Conservation (phyloP, 768 basidiomycete genomes). For the Suillus spraguei region DNA sequence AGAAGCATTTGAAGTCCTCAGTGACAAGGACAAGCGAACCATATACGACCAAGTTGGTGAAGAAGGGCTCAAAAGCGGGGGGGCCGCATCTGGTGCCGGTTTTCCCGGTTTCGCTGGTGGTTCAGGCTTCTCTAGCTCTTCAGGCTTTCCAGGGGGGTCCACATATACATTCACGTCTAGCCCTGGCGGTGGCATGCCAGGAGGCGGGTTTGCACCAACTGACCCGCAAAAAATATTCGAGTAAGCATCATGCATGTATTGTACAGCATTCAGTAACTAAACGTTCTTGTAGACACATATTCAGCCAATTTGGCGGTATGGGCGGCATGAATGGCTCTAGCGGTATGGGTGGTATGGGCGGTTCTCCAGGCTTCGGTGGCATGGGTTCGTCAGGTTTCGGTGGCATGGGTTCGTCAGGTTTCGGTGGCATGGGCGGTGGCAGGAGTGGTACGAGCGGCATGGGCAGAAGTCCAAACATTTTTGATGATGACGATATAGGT, state of each 20-base stretch:
- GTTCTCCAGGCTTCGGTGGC: conserved; percentile 35
- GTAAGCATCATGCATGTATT: conserved; percentile 46
- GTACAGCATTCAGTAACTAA: neutral
- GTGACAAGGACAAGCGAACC: conserved; percentile 81
- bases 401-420: conserved; percentile 27
- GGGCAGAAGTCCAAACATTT: conserved; percentile 32
- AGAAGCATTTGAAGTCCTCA: conserved; percentile 95
- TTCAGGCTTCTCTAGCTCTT: conserved; percentile 36
- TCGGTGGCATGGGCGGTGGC: conserved; percentile 38
- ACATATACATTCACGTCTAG: conserved; percentile 62
- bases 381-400: conserved; percentile 31
- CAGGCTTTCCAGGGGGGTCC: conserved; percentile 48
- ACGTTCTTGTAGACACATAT: conserved; percentile 52
- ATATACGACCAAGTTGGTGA: conserved; percentile 95
- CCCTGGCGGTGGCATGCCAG: conserved; percentile 44
- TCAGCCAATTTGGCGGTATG: conserved; percentile 34
- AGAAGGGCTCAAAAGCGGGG: conserved; percentile 85
- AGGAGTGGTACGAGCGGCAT: conserved; percentile 31
- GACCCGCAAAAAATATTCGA: conserved; percentile 91
- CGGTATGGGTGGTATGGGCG: conserved; percentile 24
- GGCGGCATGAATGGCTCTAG: conserved; percentile 38
- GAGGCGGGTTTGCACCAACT: conserved; percentile 66
- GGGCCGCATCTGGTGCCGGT: conserved; percentile 51
- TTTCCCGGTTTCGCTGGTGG: conserved; percentile 43
- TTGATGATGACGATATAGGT: conserved; percentile 46